Evolutionary conservation across 2,329 filamentous ascomycete species (phyloP), one percentile per base, ranked within the genome.

Genomic region (Conoideocrella luteorostrata): DNA sequence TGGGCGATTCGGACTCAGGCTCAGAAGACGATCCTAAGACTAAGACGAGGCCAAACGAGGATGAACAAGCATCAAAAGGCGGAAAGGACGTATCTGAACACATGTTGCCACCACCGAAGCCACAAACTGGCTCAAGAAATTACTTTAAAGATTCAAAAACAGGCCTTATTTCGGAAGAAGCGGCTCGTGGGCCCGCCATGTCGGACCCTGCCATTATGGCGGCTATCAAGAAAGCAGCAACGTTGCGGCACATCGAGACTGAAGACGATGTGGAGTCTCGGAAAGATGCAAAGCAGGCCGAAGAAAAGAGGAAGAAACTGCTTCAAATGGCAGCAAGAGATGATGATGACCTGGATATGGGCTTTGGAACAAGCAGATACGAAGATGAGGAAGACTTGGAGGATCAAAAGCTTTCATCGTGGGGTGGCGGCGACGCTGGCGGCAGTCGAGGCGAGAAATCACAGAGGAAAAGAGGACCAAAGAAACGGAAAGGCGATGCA

Each of bases 281-380:
- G 5, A 56, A 66, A 47, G 69, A 68, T 41, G 69, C 70, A 5
- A 69, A 65, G 53, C 78, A 78, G 2, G 78, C 81, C 48, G 77
- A 84, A 49, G 81, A 82, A 39, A 82, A 84, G 7, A 78, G 83
- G 41, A 84, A 80, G 61, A 84, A 78, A 51, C 85, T 96, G 70
- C 71, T 96, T 5, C 72, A 82, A 54, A 75, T 75, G 47, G 79
- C 82, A 44, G 84, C 86, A 52, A 78, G 90, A 38, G 91, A 97
- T 60, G 80, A 89, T 38, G 82, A 91, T 45, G 91, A 98, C 65
- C 77, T 98, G 67, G 93, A 98, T 58, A 79, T 97, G 72, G 91
- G 90, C 47, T 97, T 98, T 58, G 93, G 93, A 26, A 87, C 82
- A 17, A 93, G 85, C 57, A 77, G 91, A 22, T 84, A 88, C 56